Evolutionary conservation across 2,329 filamentous ascomycete genomes (phyloP), one percentile per base, ranked within the genome.

Genomic region (Sporothrix curviconia): DNA sequence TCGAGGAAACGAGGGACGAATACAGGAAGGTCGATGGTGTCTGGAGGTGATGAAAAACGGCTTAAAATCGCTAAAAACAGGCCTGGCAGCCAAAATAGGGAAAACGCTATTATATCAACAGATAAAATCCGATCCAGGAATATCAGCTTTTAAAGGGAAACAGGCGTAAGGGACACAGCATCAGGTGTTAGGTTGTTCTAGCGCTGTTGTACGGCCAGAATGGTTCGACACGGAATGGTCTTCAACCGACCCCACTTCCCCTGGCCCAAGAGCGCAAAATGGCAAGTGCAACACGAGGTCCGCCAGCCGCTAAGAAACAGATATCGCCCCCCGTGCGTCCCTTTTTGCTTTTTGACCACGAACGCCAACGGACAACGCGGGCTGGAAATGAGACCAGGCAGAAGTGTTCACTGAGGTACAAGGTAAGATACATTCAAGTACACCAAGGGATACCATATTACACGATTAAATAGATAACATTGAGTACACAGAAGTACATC

Each of bases 51-150:
- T n/a, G n/a, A n/a, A n/a, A n/a, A n/a, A n/a, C n/a, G n/a, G n/a
- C n/a, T n/a, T n/a, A n/a, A n/a, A n/a, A n/a, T n/a, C n/a, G n/a
- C n/a, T n/a, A n/a, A n/a, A n/a, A n/a, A n/a, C n/a, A n/a, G n/a
- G n/a, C n/a, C n/a, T n/a, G n/a, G n/a, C n/a, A n/a, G n/a, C n/a
- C n/a, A n/a, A 19, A 17, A 28, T 4, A 51, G 24, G 32, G 34
- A 51, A 32, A 47, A 19, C 25, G 30, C 7, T 36, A 37, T n/a
- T 14, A 43, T 22, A 57, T 51, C 49, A 11, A 37, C n/a, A 49
- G 51, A 55, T 60, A 58, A 56, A 52, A 58, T 60, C 51, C 30
- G 46, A 58, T 56, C 49, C 56, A 60, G 58, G 58, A 55, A 60
- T 55, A 32, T 11, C 28, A 34, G 36, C 4, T 37, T 19, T 34